Base-by-base conservation (phyloP, 2,329 filamentous ascomycete genomes). In the Sporothrix brunneoviolacea region DNA sequence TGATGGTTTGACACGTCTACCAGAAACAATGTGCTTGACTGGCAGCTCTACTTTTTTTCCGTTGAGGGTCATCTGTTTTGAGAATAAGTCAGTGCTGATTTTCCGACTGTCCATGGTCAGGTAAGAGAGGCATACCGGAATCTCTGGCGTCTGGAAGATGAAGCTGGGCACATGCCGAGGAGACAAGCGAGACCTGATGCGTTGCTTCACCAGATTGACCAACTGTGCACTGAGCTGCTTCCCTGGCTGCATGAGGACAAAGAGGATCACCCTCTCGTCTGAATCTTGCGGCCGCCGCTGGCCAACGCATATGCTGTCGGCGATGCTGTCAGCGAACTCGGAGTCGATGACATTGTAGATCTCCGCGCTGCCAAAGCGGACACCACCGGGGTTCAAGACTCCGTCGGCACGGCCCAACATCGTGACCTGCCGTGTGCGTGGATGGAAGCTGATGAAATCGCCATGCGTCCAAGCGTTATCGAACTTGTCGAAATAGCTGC, bases 301-400 rank as follows among this genome's bases (percentile, higher is more conserved):
- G 21, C 38, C 38, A 8, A 41, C 38, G 22, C 38, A 41, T 9
- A 41, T 41, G 38, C 38, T 41, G 38, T 41, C 38, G 13, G 38
- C 21, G 19, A 41, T 28, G 38, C 21, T 21, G 38, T 41, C 38
- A 21, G 38, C 21, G 12, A 41, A 41, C 37, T 41, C 38, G 21
- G 19, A 15, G 13, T 41, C 38, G 38, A 41, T 27, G 21, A 41
- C 38, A 9, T 41, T 41, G 38, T 41, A 41, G 38, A 41, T 41
- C 38, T 41, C 38, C n/a, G 21, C 38, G 22, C 38, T 41, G 38
- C 38, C 38, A 28, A 41, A 41, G 38, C 38, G 38, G 38, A 41
- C 38, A 15, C 38, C 38, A 15, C 38, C 22, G 21, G 38, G 38
- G 10, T 41, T 41, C n/a, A 41, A 21, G 38, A 41, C 38, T 8